phyloP scores from a whole-genome alignment of 331 rosid species.

The Cydonia oblonga region DNA sequence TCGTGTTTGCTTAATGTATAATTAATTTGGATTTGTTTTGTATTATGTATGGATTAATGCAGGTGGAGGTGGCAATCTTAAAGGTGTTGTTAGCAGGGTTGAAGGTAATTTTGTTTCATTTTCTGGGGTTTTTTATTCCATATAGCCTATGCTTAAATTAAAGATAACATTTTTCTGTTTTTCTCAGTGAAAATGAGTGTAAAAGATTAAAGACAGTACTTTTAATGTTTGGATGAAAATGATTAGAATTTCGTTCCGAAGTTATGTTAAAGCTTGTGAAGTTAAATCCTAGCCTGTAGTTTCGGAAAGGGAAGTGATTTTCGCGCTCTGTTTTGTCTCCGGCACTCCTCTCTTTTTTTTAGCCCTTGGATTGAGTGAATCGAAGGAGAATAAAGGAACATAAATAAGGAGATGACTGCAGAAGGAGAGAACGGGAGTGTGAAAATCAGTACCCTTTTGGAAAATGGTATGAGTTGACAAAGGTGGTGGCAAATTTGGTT shows the following conservation, averaged over 20 bases:
- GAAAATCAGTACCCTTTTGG: not conserved
- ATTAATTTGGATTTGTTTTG: not conserved
- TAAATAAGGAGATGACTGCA: not conserved
- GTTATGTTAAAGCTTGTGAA: not conserved
- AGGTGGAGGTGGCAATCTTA: constrained; percentile 31
- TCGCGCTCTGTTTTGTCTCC: not conserved
- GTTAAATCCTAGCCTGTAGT: not conserved
- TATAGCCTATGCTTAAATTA: not conserved
- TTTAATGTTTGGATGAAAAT: no score
- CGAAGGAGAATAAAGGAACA: not conserved
- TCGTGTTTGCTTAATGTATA: not conserved
- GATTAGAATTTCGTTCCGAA: no score
- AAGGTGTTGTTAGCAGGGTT: constrained; percentile 35
- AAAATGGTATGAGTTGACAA: not conserved
- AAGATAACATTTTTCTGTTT: not conserved
- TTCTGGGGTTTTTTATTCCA: not conserved
- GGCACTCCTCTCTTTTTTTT: no score
- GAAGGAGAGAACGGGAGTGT: not conserved
- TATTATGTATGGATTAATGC: not conserved
- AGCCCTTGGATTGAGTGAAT: not conserved
- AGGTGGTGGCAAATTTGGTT: not conserved
- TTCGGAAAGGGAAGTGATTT: not conserved
- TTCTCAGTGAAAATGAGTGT: not conserved
- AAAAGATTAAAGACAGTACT: no score
- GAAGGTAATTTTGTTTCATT: constrained; percentile 33